Conservation (phyloP, 352 stramenopile species). For the Thalassiosira delicatula region DNA sequence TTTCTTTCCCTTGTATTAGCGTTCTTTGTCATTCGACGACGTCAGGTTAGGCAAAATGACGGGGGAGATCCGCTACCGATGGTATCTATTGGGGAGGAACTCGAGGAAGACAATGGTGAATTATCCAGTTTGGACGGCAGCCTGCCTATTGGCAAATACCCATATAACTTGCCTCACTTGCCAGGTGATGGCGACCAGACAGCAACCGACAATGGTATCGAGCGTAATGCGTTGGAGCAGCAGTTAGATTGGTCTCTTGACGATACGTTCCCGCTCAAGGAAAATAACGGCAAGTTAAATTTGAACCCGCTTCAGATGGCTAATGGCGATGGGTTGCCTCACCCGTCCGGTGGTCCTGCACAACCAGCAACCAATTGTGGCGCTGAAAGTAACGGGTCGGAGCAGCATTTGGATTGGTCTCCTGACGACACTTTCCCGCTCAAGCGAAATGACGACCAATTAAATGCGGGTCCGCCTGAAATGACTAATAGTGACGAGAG, state of each 20-base stretch:
- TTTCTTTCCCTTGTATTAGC: neutral
- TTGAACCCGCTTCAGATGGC: too few species aligned
- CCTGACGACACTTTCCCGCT: neutral
- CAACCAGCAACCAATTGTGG: neutral
- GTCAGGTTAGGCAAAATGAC: neutral
- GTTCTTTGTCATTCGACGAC: constrained; percentile 25
- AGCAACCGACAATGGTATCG: neutral
- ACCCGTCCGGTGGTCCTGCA: neutral
- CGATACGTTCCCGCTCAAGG: constrained; percentile 10
- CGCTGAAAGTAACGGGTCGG: neutral
- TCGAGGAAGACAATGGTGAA: neutral
- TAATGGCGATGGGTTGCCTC: too few species aligned
- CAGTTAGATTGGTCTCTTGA: neutral
- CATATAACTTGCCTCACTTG: constrained; percentile 20
- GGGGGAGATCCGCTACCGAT: neutral
- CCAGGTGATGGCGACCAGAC: neutral
- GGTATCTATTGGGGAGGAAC: neutral
- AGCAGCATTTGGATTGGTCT: neutral
- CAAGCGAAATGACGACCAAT: neutral
- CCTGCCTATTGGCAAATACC: constrained; percentile 5
- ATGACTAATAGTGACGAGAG: constrained; percentile 5
- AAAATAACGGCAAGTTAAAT: neutral
- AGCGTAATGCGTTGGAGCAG: neutral
- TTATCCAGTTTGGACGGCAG: constrained; percentile 15
- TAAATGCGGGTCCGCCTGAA: neutral